A percentile compares a stretch with the other conserved stretches of the same genome.
These are phyloP conservation scores for Fusarium mundagurra DNA, from an alignment of 2,329 filamentous ascomycete genomes.

Conservation along the genomic window DNA sequence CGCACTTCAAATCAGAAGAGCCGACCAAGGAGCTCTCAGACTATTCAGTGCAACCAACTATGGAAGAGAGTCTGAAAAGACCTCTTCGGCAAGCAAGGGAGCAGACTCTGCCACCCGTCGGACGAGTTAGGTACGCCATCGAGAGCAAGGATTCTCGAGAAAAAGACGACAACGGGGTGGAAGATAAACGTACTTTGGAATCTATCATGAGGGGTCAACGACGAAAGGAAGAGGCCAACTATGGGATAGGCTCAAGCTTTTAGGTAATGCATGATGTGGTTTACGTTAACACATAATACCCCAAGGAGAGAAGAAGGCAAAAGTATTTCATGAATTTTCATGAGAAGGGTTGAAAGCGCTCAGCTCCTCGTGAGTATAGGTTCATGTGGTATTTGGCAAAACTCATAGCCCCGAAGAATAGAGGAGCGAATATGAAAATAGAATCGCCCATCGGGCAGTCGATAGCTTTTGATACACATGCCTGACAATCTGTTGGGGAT, in stretches of 20 bases:
- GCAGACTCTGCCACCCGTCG: neutral
- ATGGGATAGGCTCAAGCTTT: neutral
- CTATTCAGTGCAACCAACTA: neutral
- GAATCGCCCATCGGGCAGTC: neutral
- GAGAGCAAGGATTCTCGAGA: neutral
- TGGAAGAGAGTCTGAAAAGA: neutral
- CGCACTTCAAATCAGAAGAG: neutral
- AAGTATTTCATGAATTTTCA: neutral
- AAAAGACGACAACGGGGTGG: neutral
- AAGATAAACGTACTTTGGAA: neutral
- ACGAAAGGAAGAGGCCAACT: neutral
- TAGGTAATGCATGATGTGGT: neutral
- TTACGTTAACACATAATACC: neutral
- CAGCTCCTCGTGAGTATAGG: neutral
- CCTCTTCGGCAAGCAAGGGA: neutral
- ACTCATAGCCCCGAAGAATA: neutral
- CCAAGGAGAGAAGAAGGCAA: neutral
- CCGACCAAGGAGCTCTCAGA: neutral
- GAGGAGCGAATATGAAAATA: neutral
- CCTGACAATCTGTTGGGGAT: neutral
- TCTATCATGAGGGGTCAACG: neutral
- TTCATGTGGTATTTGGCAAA: neutral
- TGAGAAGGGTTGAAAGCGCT: neutral
- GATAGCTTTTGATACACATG: neutral
- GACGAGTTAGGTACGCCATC: neutral